Evolutionary conservation across 2,329 filamentous ascomycete genomes (phyloP).

Genomic region (Fusarium buxicola): DNA sequence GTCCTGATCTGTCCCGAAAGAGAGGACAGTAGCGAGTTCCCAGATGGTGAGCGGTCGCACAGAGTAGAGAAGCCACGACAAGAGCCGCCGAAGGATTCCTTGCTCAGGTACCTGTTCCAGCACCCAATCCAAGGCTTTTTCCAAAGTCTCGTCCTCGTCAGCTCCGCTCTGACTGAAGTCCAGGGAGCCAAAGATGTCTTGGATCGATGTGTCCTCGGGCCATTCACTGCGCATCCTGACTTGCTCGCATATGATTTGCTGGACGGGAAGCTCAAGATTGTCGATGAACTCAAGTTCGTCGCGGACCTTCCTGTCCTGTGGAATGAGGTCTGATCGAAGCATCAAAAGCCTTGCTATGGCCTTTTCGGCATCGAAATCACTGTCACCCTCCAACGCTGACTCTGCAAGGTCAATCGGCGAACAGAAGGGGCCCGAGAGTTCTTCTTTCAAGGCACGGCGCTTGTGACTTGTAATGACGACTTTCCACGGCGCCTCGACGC

Average conservation of each 20-base stretch:
- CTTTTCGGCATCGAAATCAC: not conserved
- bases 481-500: not conserved
- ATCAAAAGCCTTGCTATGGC: not conserved
- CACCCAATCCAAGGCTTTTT: not conserved
- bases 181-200: not conserved
- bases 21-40: not conserved
- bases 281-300: not conserved
- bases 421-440: not conserved
- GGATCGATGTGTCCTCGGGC: not conserved
- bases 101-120: not conserved
- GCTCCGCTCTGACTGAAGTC: not conserved
- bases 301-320: accelerated
- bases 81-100: not conserved
- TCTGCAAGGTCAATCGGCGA: not conserved
- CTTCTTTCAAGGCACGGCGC: not conserved
- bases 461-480: not conserved
- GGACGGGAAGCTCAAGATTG: not conserved
- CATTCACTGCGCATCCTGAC: not conserved
- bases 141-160: not conserved
- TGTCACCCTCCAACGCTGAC: accelerated
- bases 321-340: not conserved
- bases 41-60: constrained; percentile 13
- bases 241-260: not conserved
- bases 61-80: constrained; percentile 9
- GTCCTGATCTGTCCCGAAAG: not conserved